Base-by-base conservation (phyloP, 2,329 filamentous ascomycete species). In the Claviceps monticola region DNA sequence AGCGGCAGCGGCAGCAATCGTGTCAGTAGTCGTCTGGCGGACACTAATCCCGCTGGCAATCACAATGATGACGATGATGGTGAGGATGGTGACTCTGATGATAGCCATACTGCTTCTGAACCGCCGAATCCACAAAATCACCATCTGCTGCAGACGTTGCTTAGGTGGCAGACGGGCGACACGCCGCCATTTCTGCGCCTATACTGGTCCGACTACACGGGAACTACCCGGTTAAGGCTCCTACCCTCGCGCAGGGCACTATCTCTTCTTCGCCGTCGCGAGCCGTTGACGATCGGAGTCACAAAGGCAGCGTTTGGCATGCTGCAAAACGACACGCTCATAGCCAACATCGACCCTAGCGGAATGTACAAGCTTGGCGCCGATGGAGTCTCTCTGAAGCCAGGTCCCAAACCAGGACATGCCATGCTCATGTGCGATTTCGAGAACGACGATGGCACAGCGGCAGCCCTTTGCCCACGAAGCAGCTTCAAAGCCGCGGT, bases 191-290 rank as follows among this genome's bases (percentile, higher is more conserved):
- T 83, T 60, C 66, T 94, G 17, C 82, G 86, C 55, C 70, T 91
- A 13, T 83, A 85, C 64, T 94, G 84, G 80, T 71, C 85, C 23
- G 88, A 94, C 65, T 84, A 86, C 64, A 88, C 86, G n/a, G 79
- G 80, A 2, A 84, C 77, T 2, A 64, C 81, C 0, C 76, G 85
- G 16, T 74, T 80, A 56, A 78, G 86, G 3, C 76, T 88, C 55
- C 67, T 93, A 2, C 86, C 87, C 0, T 74, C 85, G 44, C 69
- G 72, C 1, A 74, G 75, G 42, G 77, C 82, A 23, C 61, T 71
- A 34, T 69, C 70, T 3, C 66, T 75, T 5, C 61, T 81, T 0
- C 60, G 65, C 26, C 65, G 68, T 17, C 65, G 72, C 39, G 69
- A 72, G 14, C 68, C 71, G 36, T 59, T 73, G 4, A 62, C 70